Percentiles rank a stretch among this genome's conserved stretches.
phyloP scores from a whole-genome alignment of 179 eudicot genomes.

The Gypsophila paniculata region DNA sequence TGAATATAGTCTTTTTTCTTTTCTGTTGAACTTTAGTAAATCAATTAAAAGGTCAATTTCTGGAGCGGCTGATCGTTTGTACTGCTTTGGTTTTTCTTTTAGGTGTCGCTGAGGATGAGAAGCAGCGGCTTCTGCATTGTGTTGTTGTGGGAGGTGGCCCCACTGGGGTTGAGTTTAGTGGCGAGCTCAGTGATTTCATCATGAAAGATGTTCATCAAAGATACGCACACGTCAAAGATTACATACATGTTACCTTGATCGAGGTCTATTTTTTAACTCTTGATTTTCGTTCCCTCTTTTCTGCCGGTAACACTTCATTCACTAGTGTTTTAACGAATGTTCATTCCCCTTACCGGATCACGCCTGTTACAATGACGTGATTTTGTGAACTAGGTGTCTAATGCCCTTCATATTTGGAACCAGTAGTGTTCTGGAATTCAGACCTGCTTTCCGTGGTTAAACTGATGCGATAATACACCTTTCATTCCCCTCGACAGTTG shows the following conservation, averaged over 20 bases:
- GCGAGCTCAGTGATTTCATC: slow-evolving; percentile 96
- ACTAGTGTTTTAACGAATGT: background rate
- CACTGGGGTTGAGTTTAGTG: slow-evolving; percentile 97
- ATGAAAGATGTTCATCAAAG: slow-evolving; percentile 74
- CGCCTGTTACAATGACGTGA: no score
- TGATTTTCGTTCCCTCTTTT: background rate
- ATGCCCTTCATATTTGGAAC: no score
- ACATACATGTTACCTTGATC: slow-evolving; percentile 79
- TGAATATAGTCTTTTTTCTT: background rate
- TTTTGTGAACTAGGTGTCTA: no score
- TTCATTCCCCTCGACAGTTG: no score
- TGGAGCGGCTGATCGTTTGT: background rate
- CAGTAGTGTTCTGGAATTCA: no score
- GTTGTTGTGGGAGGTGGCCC: slow-evolving; percentile 99
- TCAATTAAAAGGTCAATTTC: background rate
- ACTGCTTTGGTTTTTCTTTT: slow-evolving; percentile 17
- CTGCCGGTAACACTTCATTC: background rate
- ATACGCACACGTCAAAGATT: slow-evolving; percentile 85
- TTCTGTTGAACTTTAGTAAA: background rate
- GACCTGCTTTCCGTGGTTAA: no score
- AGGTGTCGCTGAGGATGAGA: slow-evolving; percentile 87
- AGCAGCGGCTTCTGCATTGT: slow-evolving; percentile 74
- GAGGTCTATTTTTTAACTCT: slow-evolving; percentile 45
- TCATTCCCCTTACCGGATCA: no score
- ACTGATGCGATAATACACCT: no score